Conservation (phyloP, 1,284 basidiomycete genomes). For the Kwoniella shivajii region DNA sequence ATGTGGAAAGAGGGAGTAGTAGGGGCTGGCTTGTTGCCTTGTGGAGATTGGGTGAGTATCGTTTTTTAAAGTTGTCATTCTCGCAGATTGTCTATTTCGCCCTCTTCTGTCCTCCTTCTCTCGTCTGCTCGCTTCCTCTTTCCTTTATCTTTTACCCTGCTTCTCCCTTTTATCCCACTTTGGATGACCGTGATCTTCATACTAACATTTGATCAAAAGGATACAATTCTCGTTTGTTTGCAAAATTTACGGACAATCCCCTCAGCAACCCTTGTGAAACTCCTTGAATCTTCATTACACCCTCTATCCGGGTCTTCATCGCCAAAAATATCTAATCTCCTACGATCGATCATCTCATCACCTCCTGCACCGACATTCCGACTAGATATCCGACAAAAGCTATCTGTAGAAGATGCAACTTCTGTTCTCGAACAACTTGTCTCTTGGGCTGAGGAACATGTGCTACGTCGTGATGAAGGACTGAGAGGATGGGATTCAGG, state of each 20-base stretch:
- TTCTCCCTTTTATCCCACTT: background rate
- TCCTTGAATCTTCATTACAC: slow-evolving; percentile 30
- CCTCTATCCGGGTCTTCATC: slow-evolving; percentile 2
- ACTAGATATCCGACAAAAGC: slow-evolving; percentile 32
- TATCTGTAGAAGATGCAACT: slow-evolving; percentile 41
- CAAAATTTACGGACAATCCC: slow-evolving; percentile 34
- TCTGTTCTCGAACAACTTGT: slow-evolving; percentile 33
- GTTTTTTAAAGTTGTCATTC: background rate
- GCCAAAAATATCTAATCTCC: slow-evolving; percentile 16
- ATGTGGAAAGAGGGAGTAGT: slow-evolving; percentile 46
- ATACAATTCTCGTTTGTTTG: slow-evolving; percentile 29
- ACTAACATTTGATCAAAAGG: too few species aligned
- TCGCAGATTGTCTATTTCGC: too few species aligned
- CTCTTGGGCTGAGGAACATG: slow-evolving; percentile 39
- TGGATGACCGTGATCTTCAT: background rate
- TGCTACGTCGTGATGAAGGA: slow-evolving; percentile 25
- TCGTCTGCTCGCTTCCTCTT: too few species aligned
- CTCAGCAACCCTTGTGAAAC: slow-evolving; percentile 33
- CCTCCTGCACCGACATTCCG: slow-evolving; percentile 46
- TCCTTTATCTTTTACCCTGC: background rate
- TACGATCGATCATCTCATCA: slow-evolving; percentile 36
- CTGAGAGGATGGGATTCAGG: slow-evolving; percentile 35
- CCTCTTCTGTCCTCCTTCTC: too few species aligned
- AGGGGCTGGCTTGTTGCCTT: slow-evolving; percentile 36
- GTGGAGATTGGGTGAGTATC: slow-evolving; percentile 47